A percentile compares a stretch with the other conserved stretches of the same genome.
These are phyloP conservation scores for Exobasidium cylindrosporum DNA, from an alignment of 1,284 basidiomycete species.

Conservation along the genomic window DNA sequence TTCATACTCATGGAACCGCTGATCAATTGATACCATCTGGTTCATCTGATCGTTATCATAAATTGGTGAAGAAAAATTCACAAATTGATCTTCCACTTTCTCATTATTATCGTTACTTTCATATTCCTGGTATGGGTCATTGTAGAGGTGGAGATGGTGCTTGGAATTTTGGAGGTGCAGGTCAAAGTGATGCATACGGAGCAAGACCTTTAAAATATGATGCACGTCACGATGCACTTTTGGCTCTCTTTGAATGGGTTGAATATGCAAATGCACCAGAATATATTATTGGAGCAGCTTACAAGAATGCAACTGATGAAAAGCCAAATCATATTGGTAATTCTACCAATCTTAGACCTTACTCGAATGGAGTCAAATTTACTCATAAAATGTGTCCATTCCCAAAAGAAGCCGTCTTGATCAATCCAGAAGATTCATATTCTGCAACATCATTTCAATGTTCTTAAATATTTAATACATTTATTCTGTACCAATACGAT, in stretches of 20 bases:
- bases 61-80: slow-evolving; percentile 39
- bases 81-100: slow-evolving; percentile 19
- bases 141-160: slow-evolving; percentile 46
- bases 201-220: slow-evolving; percentile 30
- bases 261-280: slow-evolving; percentile 56
- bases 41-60: slow-evolving; percentile 55
- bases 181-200: slow-evolving; percentile 23
- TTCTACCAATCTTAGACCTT: not conserved
- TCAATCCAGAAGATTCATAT: not conserved
- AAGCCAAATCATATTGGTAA: not conserved
- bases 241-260: slow-evolving; percentile 58
- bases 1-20: slow-evolving; percentile 54
- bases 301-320: slow-evolving; percentile 23
- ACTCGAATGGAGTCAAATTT: slow-evolving; percentile 9
- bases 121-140: slow-evolving; percentile 59
- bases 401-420: slow-evolving; percentile 1
- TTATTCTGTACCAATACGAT: no score
- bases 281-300: slow-evolving; percentile 47
- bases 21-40: slow-evolving; percentile 56
- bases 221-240: slow-evolving; percentile 55
- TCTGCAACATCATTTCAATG: not conserved
- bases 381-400: slow-evolving; percentile 9
- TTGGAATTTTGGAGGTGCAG: slow-evolving; percentile 35
- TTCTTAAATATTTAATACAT: no score
- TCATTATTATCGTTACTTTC: slow-evolving; percentile 58